Base-by-base conservation (phyloP, 495 filamentous ascomycete species). In the Cryomyces minteri region DNA sequence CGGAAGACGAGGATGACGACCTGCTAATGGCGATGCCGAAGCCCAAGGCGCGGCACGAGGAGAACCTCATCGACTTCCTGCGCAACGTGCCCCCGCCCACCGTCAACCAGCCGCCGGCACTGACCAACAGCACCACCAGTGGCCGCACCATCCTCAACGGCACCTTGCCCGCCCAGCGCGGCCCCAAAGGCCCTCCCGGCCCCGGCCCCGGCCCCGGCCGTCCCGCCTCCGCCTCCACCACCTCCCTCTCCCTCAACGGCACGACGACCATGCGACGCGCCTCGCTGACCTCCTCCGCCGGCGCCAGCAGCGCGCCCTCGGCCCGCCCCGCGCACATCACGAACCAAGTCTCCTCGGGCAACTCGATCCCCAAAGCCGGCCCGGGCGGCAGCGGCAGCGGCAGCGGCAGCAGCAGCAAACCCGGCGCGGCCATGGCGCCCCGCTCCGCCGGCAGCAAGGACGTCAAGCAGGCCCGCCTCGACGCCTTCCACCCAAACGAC, bases 31-130 rank as follows among this genome's bases (percentile, higher is more conserved):
- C 56, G 6, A 52, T 61, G 8, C 61, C 63, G 5, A 68, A 68
- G 39, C 41, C 41, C 6, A 60, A 63, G 18, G 57, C 58, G n/a
- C 65, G 67, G 5, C 57, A 71, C 43, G 73, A 78, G 47, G 74
- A 79, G 58, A 86, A 81, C 54, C 58, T 95, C 41, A 74, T 84
- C 32, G 92, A 99, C 52, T 99, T 99, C 67, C 66, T 99, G 44
- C 74, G 72, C 43, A 87, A 73, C 52, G 79, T 73, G n/a, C 73
- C 83, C 14, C 90, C 88, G 10, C 86, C 90, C 33, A n/a, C 33
- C 33, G 33, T 37, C 33, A n/a, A n/a, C 33, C 7, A n/a, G 33
- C 33, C 33, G 33, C 33, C 7, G 7, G 33, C 33, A 37, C 33
- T 37, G 33, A n/a, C 33, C 33, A 37, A 37, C 9, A 25, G 18